These are phyloP conservation scores for Pogostemon cablin DNA, from an alignment of 257 asterid genomes.

Conservation along the genomic window DNA sequence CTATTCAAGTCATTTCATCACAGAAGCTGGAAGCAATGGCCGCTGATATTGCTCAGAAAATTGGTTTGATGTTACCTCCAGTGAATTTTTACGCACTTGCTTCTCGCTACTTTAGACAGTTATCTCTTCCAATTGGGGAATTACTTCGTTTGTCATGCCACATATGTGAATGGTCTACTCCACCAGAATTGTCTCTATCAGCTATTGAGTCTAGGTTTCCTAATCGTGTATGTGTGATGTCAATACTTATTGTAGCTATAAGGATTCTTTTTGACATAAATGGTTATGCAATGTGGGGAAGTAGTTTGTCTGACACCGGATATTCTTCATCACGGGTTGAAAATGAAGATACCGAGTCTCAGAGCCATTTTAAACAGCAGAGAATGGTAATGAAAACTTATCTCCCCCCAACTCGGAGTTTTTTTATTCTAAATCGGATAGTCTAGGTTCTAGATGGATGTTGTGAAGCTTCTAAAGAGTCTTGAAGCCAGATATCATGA, in stretches of 20 bases:
- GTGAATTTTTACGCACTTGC: conserved; percentile 76
- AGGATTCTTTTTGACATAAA: conserved; percentile 64
- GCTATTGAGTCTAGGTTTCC: conserved; percentile 59
- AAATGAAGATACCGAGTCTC: conserved; percentile 32
- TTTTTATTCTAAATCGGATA: conserved; percentile 30
- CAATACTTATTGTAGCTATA: conserved; percentile 68
- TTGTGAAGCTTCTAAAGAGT: conserved; percentile 48
- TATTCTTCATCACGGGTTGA: conserved; percentile 5
- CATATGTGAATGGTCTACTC: conserved; percentile 74
- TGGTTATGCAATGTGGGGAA: conserved; percentile 84
- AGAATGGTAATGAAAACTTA: conserved; percentile 33
- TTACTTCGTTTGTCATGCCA: conserved; percentile 66
- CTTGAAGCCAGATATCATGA: conserved; percentile 59
- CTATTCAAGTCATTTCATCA: conserved; percentile 46
- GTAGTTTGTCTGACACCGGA: conserved; percentile 40
- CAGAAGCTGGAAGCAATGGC: conserved; percentile 78
- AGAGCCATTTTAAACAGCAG: not conserved
- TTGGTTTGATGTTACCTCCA: conserved; percentile 69
- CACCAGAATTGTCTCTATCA: conserved; percentile 66
- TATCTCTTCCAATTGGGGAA: conserved; percentile 56
- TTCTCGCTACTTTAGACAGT: conserved; percentile 55
- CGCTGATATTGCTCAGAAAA: conserved; percentile 59
- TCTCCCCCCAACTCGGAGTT: conserved; percentile 32
- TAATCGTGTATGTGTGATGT: conserved; percentile 71
- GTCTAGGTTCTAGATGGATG: conserved; percentile 41